Conservation (phyloP, 2,329 filamentous ascomycete species). For the Ambrosiella cleistominuta region DNA sequence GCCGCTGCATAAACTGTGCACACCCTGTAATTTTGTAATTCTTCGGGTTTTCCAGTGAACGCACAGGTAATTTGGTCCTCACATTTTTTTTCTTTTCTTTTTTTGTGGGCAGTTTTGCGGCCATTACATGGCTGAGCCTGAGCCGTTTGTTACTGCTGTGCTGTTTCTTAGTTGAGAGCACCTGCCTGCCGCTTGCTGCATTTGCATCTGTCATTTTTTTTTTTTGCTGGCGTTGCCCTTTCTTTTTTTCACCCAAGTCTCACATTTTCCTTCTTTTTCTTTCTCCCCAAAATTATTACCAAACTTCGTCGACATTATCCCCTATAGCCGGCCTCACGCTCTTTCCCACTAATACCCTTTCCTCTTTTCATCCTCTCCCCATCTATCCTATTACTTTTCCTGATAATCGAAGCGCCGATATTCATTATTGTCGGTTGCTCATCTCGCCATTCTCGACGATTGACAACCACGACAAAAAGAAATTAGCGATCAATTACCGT, state of each 20-base stretch:
- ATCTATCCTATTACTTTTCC: neutral
- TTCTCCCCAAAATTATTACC: neutral
- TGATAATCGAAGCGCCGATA: neutral
- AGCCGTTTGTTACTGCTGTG: no score
- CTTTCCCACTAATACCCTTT: neutral
- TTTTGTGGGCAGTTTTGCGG: neutral
- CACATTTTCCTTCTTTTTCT: constrained; percentile 3
- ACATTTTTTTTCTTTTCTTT: neutral
- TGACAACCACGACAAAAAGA: neutral
- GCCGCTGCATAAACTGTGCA: neutral
- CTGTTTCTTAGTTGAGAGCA: no score
- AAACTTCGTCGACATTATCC: constrained; percentile 1
- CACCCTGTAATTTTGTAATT: neutral
- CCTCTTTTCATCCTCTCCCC: neutral
- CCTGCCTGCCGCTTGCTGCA: neutral
- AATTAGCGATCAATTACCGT: neutral
- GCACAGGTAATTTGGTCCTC: neutral
- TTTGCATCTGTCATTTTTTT: neutral
- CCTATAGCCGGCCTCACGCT: constrained; percentile 2
- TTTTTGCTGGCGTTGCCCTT: neutral
- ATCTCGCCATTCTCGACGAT: neutral
- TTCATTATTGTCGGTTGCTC: neutral
- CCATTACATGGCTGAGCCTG: neutral
- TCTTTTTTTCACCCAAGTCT: neutral
- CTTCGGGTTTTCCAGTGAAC: neutral